Conservation (phyloP, 176 grass and related monocot species). For the Coix lacrymajobi region DNA sequence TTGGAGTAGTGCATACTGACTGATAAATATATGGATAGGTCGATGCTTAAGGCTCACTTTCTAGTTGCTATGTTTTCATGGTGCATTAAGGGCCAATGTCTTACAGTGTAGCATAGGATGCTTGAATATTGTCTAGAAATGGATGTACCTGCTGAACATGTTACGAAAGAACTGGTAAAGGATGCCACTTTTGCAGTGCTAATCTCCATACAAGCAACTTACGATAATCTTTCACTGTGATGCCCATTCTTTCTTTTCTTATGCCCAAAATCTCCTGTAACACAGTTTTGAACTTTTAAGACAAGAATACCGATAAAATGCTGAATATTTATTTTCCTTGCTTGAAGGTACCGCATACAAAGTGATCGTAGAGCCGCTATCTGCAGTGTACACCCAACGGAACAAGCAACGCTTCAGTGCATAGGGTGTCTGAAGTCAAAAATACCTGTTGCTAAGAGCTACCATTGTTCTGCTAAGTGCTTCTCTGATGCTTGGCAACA, state of each 20-base stretch:
- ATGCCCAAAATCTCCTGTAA: background rate
- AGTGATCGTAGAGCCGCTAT: conserved; percentile 57
- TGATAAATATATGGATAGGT: background rate
- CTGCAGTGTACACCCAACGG: conserved; percentile 81
- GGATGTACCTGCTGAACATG: background rate
- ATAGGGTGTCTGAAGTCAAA: conserved; percentile 85
- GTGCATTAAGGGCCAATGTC: background rate
- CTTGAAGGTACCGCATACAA: conserved; percentile 78
- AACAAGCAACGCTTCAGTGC: conserved; percentile 81
- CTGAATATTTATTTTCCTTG: conserved; percentile 2
- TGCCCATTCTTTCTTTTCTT: background rate
- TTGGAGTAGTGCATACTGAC: background rate
- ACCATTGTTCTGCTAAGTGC: conserved; percentile 77
- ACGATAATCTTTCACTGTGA: background rate
- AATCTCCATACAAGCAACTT: background rate
- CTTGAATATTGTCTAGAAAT: background rate
- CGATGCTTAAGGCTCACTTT: background rate
- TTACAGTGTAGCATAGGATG: background rate
- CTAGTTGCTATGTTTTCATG: background rate
- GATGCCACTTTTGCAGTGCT: background rate
- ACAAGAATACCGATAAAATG: background rate
- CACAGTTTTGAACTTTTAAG: background rate
- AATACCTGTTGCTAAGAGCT: conserved; percentile 78
- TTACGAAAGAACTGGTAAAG: background rate
- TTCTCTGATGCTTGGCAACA: conserved; percentile 84